Base-by-base conservation (phyloP, 805 yeast species). In the Cephaloascus albidus region DNA sequence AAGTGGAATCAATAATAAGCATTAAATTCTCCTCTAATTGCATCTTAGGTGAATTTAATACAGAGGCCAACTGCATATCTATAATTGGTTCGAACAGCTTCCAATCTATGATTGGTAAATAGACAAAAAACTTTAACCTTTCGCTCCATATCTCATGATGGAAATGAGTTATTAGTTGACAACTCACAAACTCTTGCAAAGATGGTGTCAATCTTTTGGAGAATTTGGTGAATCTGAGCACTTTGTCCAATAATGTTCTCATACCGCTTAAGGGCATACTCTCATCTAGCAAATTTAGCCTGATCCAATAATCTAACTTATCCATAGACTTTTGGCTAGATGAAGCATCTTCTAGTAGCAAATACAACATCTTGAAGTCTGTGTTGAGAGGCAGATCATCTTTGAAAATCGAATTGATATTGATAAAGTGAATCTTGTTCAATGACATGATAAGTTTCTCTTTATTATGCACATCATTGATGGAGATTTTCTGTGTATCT, bases 251-350 rank as follows among this genome's bases (percentile, higher is more conserved):
- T 8, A 23, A 8, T 6, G 28, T 8, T 23, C 41, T 39, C 18
- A 48, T 36, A 10, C 48, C 55, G 14, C 34, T 20, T 3, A 31
- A n/a, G 4, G 46, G 36, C 18, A 44, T 35, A 10, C 43, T 45
- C 10, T 51, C 50, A 38, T 53, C 54, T 4, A 46, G 34, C 17
- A 52, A 31, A 18, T 43, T 44, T 4, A 51, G 40, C 10, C 51
- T 41, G 10, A 51, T 20, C 23, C 38, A 49, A 36, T 47, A 50
- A 33, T 54, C 54, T 4, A 54, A 23, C 23, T 43, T 43, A 12
- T 40, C 40, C 30, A 40, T 23, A 23, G 6, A 23, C 6, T 23
- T 12, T 8, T 8, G 28, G 12, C 10, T 23, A 6, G 12, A 6
- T 23, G 28, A 23, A 6, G 10, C 12, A 8, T 23, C 28, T 23